phyloP scores from a whole-genome alignment of 345 rosid species.

The Erodium maritimum region DNA sequence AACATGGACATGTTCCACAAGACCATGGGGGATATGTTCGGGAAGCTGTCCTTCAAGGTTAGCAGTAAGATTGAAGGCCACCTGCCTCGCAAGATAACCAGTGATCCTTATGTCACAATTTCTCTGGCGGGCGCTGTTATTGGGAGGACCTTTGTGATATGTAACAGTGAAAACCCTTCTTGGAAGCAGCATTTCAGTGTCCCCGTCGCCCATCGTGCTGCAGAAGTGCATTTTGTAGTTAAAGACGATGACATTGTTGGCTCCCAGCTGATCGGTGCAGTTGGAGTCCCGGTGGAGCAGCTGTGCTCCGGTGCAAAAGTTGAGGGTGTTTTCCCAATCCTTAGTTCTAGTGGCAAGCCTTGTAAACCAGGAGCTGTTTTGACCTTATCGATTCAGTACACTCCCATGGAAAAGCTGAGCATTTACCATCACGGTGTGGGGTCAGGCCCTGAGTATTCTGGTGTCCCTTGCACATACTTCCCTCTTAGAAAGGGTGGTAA shows the following conservation, averaged over 20 bases:
- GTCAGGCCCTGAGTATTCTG: conserved; percentile 37
- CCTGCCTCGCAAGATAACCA: conserved; percentile 48
- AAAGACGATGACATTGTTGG: conserved; percentile 77
- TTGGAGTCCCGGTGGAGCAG: conserved; percentile 57
- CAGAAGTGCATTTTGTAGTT: conserved; percentile 69
- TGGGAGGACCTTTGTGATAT: conserved; percentile 72
- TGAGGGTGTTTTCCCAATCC: conserved; percentile 63
- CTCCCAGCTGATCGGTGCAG: conserved; percentile 73
- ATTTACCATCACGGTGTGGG: conserved; percentile 51
- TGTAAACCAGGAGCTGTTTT: conserved; percentile 61
- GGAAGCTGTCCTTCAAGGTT: conserved; percentile 28
- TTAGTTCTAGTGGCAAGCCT: conserved; percentile 50
- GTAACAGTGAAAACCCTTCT: conserved; percentile 59
- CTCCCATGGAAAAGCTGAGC: conserved; percentile 36
- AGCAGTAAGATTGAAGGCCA: conserved; percentile 41
- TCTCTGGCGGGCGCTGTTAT: conserved; percentile 63
- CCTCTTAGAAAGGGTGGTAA: conserved; percentile 72
- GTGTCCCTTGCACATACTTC: conserved; percentile 79
- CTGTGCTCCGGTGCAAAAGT: conserved; percentile 31
- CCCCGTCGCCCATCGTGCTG: conserved; percentile 68
- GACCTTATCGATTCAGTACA: conserved; percentile 55
- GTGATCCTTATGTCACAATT: conserved; percentile 80
- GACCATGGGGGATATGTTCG: conserved; percentile 50
- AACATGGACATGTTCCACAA: conserved; percentile 80
- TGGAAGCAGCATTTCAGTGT: conserved; percentile 84